Percentiles rank a stretch among this genome's conserved stretches.
These are phyloP conservation scores for Daldinia childiae DNA, from an alignment of 495 filamentous ascomycete genomes.

Conservation along the genomic window DNA sequence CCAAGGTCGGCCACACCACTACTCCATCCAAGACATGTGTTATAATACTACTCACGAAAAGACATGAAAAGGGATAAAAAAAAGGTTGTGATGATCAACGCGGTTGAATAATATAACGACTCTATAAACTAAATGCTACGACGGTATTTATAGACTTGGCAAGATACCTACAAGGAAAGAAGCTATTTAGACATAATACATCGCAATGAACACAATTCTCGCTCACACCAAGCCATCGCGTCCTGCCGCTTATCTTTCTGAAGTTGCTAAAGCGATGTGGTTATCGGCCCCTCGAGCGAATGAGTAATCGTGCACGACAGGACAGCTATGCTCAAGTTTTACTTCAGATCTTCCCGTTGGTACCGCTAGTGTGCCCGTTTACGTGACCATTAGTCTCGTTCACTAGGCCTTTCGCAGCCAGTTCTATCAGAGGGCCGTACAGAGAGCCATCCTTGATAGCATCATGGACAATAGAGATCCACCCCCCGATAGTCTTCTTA, in stretches of 20 bases:
- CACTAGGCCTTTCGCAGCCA: constrained; percentile 31
- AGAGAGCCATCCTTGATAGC: constrained; percentile 44
- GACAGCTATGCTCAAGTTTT: background rate
- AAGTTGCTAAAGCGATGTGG: background rate
- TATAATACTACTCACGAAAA: background rate
- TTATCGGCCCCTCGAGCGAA: background rate
- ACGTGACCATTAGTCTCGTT: constrained; percentile 22
- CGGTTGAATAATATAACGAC: constrained; percentile 8
- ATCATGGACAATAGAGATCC: constrained; percentile 46
- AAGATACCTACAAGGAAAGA: constrained; percentile 22
- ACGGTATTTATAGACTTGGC: background rate
- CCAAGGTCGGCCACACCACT: background rate
- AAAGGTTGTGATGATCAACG: background rate
- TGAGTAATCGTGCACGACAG: background rate
- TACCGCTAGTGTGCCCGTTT: constrained; percentile 23
- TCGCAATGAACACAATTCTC: background rate
- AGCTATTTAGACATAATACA: constrained; percentile 23
- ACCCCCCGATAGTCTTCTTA: constrained; percentile 39
- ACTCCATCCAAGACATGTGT: background rate
- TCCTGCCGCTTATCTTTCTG: background rate
- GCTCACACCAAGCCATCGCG: background rate
- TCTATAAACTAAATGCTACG: constrained; percentile 21
- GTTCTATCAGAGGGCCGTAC: constrained; percentile 33
- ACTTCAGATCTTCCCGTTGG: constrained; percentile 22
- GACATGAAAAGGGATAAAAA: background rate